phyloP scores from a whole-genome alignment of 108 stramenopile species.

The Craspedostauros australis region DNA sequence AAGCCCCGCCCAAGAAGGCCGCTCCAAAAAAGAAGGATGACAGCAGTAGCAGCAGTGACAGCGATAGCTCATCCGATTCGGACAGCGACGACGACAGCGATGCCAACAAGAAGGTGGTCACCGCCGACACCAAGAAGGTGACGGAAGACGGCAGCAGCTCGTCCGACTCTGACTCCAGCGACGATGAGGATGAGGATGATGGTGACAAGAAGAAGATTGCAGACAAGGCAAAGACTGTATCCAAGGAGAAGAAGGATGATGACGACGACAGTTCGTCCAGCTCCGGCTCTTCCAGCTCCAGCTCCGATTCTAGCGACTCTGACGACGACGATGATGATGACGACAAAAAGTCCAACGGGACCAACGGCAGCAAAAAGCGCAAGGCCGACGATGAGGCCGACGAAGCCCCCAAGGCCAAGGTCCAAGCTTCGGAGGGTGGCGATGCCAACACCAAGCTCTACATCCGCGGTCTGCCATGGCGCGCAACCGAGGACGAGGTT shows the following conservation, averaged over 20 bases:
- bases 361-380: conserved; percentile 56
- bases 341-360: conserved; percentile 12
- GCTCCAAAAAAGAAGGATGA: conserved; percentile 13
- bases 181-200: conserved; percentile 18
- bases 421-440: conserved; percentile 23
- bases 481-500: conserved; percentile 82
- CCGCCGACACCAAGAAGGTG: conserved; percentile 14
- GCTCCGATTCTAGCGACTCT: conserved; percentile 25
- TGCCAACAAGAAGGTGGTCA: neutral
- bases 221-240: conserved; percentile 15
- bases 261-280: conserved; percentile 11
- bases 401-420: conserved; percentile 29
- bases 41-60: conserved; percentile 1
- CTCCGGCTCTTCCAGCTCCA: conserved; percentile 25
- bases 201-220: conserved; percentile 19
- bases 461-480: conserved; percentile 93
- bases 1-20: neutral
- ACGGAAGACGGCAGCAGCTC: conserved; percentile 16
- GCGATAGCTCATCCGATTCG: conserved; percentile 4
- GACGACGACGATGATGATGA: conserved; percentile 34
- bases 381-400: conserved; percentile 40
- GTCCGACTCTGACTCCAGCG: conserved; percentile 10
- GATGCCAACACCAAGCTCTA: conserved; percentile 65
- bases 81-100: conserved; percentile 20
- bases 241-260: conserved; percentile 10